Base-by-base conservation (phyloP, 2,329 filamentous ascomycete species). In the Ophiostoma fasciatum region DNA sequence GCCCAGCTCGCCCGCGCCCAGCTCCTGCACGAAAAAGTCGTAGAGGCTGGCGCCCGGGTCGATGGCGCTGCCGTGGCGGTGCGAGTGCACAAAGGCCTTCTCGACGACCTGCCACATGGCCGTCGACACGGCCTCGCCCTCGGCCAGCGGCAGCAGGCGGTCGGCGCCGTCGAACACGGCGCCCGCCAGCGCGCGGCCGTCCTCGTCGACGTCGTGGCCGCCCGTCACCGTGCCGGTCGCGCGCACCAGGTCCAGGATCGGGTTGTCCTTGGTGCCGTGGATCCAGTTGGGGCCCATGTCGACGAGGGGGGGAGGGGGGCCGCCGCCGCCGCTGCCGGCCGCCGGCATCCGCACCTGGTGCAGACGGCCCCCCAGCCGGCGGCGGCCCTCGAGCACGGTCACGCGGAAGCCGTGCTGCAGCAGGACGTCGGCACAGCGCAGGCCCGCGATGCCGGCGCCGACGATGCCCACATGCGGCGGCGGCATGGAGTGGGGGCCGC, bases 281-380 rank as follows among this genome's bases (percentile, higher is more conserved):
- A 85, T 82, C 79, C 79, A 85, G 47, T 84, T 85, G n/a, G 79
- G 76, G 1, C 80, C 80, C 22, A 69, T 53, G 44, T 75, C 71
- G n/a, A 71, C 62, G 7, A 62, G 45, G 21, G 60, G 56, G 0
- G n/a, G n/a, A n/a, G 64, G 64, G 27, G 65, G 67, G 11, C 8
- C 7, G 7, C 18, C 22, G 5, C 8, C 19, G 4, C 21, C 11
- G 22, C 15, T 17, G 13, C 27, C 5, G 4, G 10, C 7, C 4
- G 10, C 14, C 12, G 57, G 54, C 4, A 74, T 56, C 17, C 49
- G 52, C 34, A 61, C 54, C 46, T 74, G 71, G 37, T 63, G 57
- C 21, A 81, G 61, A 22, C 79, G 66, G 2, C 79, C 79, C 10
- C 79, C 79, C 27, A 83, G 50, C 7, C 79, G 66, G 48, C 76